Evolutionary conservation across 306 rosid genomes (phyloP).

Genomic region (Dalbergia cochinchinensis): DNA sequence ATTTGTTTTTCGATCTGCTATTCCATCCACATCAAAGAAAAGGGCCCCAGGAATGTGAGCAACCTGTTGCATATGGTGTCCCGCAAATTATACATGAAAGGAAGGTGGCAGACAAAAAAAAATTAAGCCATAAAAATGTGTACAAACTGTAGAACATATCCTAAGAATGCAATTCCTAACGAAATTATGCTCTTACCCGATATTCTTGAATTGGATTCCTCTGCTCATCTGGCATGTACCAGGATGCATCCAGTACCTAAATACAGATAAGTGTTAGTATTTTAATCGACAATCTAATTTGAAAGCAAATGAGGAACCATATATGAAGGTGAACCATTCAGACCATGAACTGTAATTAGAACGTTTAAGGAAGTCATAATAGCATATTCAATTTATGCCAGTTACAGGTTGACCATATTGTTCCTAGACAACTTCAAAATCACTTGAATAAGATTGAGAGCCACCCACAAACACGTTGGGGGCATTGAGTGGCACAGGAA

Average conservation of each 20-base stretch:
- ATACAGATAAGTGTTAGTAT: slow-evolving; percentile 16
- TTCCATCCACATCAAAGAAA: slow-evolving; percentile 97
- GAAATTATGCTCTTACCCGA: slow-evolving; percentile 63
- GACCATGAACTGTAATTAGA: not conserved
- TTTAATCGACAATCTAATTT: slow-evolving; percentile 28
- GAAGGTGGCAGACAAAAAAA: slow-evolving; percentile 12
- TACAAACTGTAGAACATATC: slow-evolving; percentile 29
- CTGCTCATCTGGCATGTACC: slow-evolving; percentile 99
- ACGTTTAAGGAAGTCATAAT: slow-evolving; percentile 3
- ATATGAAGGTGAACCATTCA: not conserved
- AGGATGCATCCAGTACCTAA: slow-evolving; percentile 96
- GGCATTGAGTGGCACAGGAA: not conserved
- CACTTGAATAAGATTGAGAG: not conserved
- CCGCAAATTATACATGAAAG: slow-evolving; percentile 25
- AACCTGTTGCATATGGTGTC: slow-evolving; percentile 64
- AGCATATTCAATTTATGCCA: not conserved
- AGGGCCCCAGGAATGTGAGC: slow-evolving; percentile 99
- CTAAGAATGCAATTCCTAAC: slow-evolving; percentile 10
- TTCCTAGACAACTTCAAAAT: not conserved
- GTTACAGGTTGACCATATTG: not conserved
- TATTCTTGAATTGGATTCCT: slow-evolving; percentile 96
- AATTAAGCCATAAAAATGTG: slow-evolving; percentile 6
- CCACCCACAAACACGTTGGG: not conserved
- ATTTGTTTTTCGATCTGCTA: slow-evolving; percentile 74
- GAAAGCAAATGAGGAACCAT: slow-evolving; percentile 13